Percentiles rank a stretch among this genome's conserved stretches.
phyloP scores from a whole-genome alignment of 257 asterid genomes.

The Dorcoceras hygrometricum region DNA sequence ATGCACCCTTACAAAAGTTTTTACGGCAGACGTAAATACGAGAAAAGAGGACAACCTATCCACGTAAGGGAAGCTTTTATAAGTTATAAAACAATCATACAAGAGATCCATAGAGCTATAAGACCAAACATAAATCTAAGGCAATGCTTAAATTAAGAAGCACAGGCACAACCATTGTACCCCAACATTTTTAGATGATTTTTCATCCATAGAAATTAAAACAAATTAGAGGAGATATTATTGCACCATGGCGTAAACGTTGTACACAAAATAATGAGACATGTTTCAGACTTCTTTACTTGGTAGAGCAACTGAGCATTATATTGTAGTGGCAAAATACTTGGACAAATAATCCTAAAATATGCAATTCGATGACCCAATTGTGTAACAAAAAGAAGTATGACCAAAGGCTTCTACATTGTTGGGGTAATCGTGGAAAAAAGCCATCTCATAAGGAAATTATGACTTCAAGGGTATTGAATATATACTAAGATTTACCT shows the following conservation, averaged over 20 bases:
- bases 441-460: neutral
- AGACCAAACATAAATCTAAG: neutral
- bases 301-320: neutral
- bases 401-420: neutral
- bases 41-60: neutral
- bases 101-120: neutral
- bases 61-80: neutral
- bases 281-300: neutral
- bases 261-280: too few species aligned
- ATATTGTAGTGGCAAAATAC: neutral
- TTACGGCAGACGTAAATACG: neutral
- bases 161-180: neutral
- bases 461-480: neutral
- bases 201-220: neutral
- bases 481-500: slow-evolving; percentile 31
- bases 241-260: too few species aligned
- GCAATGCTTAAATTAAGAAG: too few species aligned
- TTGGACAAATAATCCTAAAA: neutral
- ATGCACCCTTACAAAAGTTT: neutral
- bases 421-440: neutral
- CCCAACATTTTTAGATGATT: neutral
- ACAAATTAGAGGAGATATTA: too few species aligned
- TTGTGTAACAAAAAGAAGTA: slow-evolving; percentile 6
- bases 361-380: neutral
- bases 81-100: too few species aligned